Conservation (phyloP, 2,329 filamentous ascomycete genomes). For the Thielaviopsis populi region DNA sequence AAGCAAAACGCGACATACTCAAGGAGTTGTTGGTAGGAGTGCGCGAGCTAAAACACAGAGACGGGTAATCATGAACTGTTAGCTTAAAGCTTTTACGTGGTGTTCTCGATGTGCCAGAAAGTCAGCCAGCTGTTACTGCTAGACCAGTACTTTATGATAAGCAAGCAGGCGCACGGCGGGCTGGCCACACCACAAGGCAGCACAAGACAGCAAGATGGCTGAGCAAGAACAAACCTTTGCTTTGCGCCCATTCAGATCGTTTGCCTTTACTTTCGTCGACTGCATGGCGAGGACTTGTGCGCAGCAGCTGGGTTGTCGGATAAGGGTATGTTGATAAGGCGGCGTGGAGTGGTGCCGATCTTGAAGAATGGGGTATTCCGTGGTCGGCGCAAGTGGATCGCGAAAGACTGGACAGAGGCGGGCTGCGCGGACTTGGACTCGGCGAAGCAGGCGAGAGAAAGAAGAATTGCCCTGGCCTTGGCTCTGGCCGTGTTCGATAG, state of each 20-base stretch:
- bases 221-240: constrained; percentile 32
- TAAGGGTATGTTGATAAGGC: background rate
- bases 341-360: background rate
- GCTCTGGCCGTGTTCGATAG: constrained; percentile 8
- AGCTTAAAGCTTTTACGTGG: background rate
- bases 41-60: constrained; percentile 58
- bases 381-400: background rate
- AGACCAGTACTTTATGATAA: background rate
- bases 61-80: background rate
- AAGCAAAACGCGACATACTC: constrained; percentile 45
- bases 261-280: constrained; percentile 37
- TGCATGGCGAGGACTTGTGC: constrained; percentile 27
- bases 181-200: background rate
- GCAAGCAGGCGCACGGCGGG: background rate
- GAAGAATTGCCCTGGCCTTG: constrained; percentile 8
- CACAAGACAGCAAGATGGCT: constrained; percentile 19
- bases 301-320: background rate
- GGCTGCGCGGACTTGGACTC: constrained; percentile 12
- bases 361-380: background rate
- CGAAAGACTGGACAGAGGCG: constrained; percentile 4
- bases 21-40: constrained; percentile 90
- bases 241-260: constrained; percentile 44
- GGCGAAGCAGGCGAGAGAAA: constrained; percentile 13
- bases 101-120: background rate
- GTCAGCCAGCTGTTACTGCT: background rate